These are phyloP conservation scores for Crithidia expoeki DNA, from an alignment of 208 protist species.

Conservation along the genomic window DNA sequence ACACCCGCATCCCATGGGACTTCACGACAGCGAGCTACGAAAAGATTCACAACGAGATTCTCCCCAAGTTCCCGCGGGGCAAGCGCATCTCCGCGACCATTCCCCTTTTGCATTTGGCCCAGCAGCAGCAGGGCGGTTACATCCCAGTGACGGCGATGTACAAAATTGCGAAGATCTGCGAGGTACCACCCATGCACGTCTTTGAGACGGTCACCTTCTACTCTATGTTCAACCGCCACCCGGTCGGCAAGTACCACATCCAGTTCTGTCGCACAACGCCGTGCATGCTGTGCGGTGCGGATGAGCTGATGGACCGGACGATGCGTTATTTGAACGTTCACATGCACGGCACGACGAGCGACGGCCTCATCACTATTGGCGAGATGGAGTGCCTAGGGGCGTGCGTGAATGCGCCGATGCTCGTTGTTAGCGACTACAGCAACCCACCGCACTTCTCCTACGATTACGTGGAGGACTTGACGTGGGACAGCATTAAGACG, in stretches of 20 bases:
- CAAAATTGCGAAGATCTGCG: conserved; percentile 94
- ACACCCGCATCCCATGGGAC: conserved; percentile 93
- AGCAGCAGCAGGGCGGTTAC: conserved; percentile 91
- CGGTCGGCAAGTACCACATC: conserved; percentile 94
- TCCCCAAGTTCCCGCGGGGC: conserved; percentile 92
- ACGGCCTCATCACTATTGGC: conserved; percentile 90
- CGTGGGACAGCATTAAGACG: conserved; percentile 84
- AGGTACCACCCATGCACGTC: conserved; percentile 91
- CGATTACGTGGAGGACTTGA: conserved; percentile 90
- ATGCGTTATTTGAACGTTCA: conserved; percentile 83
- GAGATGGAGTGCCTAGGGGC: conserved; percentile 96
- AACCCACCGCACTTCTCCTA: conserved; percentile 89
- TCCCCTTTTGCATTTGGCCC: conserved; percentile 90
- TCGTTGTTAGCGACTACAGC: conserved; percentile 93
- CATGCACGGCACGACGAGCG: conserved; percentile 86
- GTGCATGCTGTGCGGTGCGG: conserved; percentile 92
- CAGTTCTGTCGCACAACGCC: conserved; percentile 94
- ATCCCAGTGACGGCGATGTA: conserved; percentile 94
- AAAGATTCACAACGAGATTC: conserved; percentile 87
- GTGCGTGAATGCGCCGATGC: conserved; percentile 94
- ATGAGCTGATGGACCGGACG: conserved; percentile 86
- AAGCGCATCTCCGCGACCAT: conserved; percentile 83
- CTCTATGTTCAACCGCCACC: conserved; percentile 95
- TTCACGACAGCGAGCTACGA: conserved; percentile 91
- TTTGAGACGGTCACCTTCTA: conserved; percentile 95